Evolutionary conservation across 192 early-diverging fungal species (phyloP).

Genomic region (Backusella psychrophila): DNA sequence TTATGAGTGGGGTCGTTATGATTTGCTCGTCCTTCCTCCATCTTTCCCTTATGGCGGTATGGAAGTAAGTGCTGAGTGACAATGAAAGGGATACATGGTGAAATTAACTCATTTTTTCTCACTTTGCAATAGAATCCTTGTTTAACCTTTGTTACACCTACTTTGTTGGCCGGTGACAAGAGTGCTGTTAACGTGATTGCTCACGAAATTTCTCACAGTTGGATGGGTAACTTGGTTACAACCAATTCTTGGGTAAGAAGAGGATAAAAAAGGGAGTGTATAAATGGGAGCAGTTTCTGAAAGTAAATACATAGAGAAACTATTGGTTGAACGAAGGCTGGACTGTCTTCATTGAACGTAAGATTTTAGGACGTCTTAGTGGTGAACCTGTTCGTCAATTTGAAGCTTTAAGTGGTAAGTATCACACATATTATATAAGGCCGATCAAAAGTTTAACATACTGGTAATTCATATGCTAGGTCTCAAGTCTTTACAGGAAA

Average conservation of each 20-base stretch:
- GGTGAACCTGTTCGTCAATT: slow-evolving; percentile 82
- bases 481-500: slow-evolving; percentile 68
- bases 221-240: slow-evolving; percentile 88
- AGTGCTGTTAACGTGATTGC: slow-evolving; percentile 93
- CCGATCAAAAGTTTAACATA: not conserved
- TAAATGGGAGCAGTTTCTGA: not conserved
- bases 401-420: slow-evolving; percentile 67
- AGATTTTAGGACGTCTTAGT: slow-evolving; percentile 78
- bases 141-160: slow-evolving; percentile 97
- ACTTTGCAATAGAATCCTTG: slow-evolving; percentile 87
- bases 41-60: slow-evolving; percentile 75
- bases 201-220: slow-evolving; percentile 93
- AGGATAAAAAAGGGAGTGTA: not conserved
- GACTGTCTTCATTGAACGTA: slow-evolving; percentile 92
- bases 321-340: slow-evolving; percentile 98
- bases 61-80: slow-evolving; percentile 24
- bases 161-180: slow-evolving; percentile 89
- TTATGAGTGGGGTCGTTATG: slow-evolving; percentile 96
- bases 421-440: not conserved
- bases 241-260: slow-evolving; percentile 74
- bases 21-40: slow-evolving; percentile 86
- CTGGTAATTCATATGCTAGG: slow-evolving; percentile 38
- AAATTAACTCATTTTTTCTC: not conserved
- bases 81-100: not conserved
- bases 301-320: slow-evolving; percentile 42